Percentiles rank a stretch among this genome's conserved stretches.
Conservation (phyloP, 2,329 filamentous ascomycete genomes). For the Mariannaea sp. region DNA sequence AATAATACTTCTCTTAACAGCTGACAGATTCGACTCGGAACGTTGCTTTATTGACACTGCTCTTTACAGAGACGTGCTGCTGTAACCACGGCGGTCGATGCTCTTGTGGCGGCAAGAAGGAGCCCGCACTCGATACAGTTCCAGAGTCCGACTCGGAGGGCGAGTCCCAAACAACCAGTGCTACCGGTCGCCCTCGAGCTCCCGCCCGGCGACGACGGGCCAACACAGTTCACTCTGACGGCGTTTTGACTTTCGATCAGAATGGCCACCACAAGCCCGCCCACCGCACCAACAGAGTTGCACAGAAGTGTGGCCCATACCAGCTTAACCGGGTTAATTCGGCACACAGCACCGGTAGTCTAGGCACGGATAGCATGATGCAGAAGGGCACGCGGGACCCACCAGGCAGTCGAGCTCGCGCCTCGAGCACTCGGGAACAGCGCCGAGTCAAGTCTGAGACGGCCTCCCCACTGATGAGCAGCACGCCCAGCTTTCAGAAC, state of each 20-base stretch:
- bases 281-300: constrained; percentile 63
- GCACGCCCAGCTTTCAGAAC: constrained; percentile 55
- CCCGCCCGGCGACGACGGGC: constrained; percentile 59
- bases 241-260: constrained; percentile 62
- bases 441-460: constrained; percentile 66
- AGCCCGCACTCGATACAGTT: constrained; percentile 63
- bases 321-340: constrained; percentile 63
- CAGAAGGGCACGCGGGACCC: constrained; percentile 45
- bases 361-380: constrained; percentile 50
- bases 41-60: constrained; percentile 23
- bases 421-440: constrained; percentile 50
- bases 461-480: constrained; percentile 61
- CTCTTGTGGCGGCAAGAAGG: constrained; percentile 68
- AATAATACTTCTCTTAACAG: constrained; percentile 18
- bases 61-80: constrained; percentile 64
- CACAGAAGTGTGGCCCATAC: constrained; percentile 67
- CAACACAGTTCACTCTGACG: constrained; percentile 66
- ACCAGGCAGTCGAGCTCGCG: constrained; percentile 43
- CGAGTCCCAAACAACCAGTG: constrained; percentile 41
- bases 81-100: constrained; percentile 72
- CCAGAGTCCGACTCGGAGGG: constrained; percentile 66
- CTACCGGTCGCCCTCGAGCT: constrained; percentile 47
- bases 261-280: constrained; percentile 68
- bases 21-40: constrained; percentile 13
- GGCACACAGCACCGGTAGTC: constrained; percentile 57